These are phyloP conservation scores for Aspergillus melleus DNA, from an alignment of 2,329 filamentous ascomycete genomes.

Conservation along the genomic window DNA sequence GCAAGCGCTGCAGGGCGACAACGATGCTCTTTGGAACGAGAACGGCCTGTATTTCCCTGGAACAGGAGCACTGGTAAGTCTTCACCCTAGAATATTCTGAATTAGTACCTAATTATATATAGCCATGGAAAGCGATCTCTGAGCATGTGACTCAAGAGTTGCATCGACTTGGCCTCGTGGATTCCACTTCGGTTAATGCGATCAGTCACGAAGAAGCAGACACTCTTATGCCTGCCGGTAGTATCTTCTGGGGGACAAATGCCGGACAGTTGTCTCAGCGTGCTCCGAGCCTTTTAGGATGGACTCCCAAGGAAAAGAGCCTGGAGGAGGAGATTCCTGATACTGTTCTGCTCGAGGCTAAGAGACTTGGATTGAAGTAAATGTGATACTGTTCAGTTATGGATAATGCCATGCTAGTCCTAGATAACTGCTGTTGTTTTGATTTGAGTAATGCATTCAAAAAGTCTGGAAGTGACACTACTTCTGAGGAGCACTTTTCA, in stretches of 20 bases:
- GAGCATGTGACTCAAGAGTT: slow-evolving; percentile 22
- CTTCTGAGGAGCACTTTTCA: too few species aligned
- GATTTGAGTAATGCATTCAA: too few species aligned
- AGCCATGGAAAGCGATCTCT: slow-evolving; percentile 28
- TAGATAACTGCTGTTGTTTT: too few species aligned
- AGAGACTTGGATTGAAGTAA: slow-evolving; percentile 5
- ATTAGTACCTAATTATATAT: not conserved
- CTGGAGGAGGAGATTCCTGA: slow-evolving; percentile 27
- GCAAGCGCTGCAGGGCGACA: slow-evolving; percentile 35
- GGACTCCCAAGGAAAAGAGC: slow-evolving; percentile 21
- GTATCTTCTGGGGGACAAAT: slow-evolving; percentile 33
- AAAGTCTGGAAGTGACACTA: too few species aligned
- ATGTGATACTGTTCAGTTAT: not conserved
- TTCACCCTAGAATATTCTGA: not conserved
- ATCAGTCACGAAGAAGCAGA: slow-evolving; percentile 27
- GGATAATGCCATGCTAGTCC: too few species aligned
- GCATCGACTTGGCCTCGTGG: slow-evolving; percentile 19
- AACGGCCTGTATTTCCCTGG: slow-evolving; percentile 41
- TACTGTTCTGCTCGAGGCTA: slow-evolving; percentile 24
- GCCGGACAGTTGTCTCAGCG: slow-evolving; percentile 23
- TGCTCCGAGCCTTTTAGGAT: slow-evolving; percentile 22
- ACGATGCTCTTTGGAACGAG: slow-evolving; percentile 37
- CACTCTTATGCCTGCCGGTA: slow-evolving; percentile 20
- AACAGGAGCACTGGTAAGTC: slow-evolving; percentile 26
- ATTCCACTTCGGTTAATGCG: slow-evolving; percentile 19